These are phyloP conservation scores for Saturnispora sanitii DNA, from an alignment of 805 yeast species.

Conservation along the genomic window DNA sequence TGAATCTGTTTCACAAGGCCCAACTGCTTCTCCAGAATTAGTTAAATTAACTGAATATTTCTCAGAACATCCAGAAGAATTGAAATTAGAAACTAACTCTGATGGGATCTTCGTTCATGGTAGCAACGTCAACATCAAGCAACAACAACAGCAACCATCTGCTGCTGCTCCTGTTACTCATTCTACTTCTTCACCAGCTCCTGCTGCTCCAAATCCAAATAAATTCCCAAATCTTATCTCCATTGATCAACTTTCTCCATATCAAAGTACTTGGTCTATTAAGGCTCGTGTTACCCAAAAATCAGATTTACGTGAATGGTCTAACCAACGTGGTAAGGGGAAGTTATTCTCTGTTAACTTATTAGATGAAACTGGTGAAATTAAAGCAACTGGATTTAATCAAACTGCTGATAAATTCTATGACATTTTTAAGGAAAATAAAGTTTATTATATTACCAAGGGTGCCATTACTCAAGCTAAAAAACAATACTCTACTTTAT, in stretches of 20 bases:
- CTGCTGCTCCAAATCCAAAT: slow-evolving; percentile 9
- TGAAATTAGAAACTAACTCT: slow-evolving; percentile 2
- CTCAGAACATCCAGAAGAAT: slow-evolving; percentile 40
- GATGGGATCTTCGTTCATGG: slow-evolving; percentile 1
- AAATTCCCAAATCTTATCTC: slow-evolving; percentile 43
- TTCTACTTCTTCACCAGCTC: too few relatives aligned
- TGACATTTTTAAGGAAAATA: slow-evolving; percentile 75
- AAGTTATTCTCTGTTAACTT: slow-evolving; percentile 81
- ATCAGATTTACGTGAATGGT: slow-evolving; percentile 81
- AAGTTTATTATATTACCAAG: slow-evolving; percentile 74
- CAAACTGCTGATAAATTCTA: slow-evolving; percentile 73
- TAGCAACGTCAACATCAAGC: not conserved
- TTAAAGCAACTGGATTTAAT: slow-evolving; percentile 89
- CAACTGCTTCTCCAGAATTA: slow-evolving; percentile 11
- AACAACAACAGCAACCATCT: too few relatives aligned
- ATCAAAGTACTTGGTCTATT: slow-evolving; percentile 83
- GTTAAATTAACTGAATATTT: slow-evolving; percentile 44
- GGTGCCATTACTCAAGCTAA: slow-evolving; percentile 77
- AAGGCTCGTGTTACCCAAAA: slow-evolving; percentile 87
- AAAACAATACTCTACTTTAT: slow-evolving; percentile 72
- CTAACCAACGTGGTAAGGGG: slow-evolving; percentile 80
- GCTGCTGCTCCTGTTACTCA: not conserved
- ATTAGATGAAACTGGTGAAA: slow-evolving; percentile 91
- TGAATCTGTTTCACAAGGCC: slow-evolving; percentile 28
- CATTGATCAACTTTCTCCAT: slow-evolving; percentile 85